Base-by-base conservation (phyloP, 352 stramenopile genomes). In the Globisporangium echinulatum region DNA sequence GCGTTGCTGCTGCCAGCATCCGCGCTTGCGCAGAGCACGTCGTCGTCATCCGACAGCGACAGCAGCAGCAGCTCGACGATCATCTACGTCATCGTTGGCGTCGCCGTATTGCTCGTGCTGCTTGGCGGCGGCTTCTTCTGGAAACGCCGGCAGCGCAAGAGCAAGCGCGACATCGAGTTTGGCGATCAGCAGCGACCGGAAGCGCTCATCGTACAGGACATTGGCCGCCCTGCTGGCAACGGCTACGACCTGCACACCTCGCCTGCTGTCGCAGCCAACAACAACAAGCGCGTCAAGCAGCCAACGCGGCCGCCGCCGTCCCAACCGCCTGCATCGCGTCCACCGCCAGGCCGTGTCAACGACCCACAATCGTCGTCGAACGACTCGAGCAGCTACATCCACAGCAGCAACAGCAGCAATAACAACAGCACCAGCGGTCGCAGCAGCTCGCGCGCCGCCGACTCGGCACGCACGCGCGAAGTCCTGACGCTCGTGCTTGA, bases 401-500 rank as follows among this genome's bases (percentile, higher is more conserved):
- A 40, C 48, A 61, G 53, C 15, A 53, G 61, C 39, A 51, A 43
- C 17, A 66, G 60, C 40, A 58, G 53, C 36, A 53, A 66, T 39
- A 51, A 43, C 17, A 66, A 54, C 40, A 58, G 53, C 36, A 61
- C 46, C 6, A 0, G 38, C 9, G 55, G 43, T 19, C 52, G 40
- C 60, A 57, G 49, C 48, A 60, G 53, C 54, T 44, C 47, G 33
- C 53, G 53, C 40, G 49, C 57, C 42, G 55, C 61, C 44, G 70
- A 72, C 58, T 77, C 65, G 9, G 63, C 74, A 46, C 70, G 56
- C 46, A 83, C 76, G 7, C 64, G 64, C 5, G 74, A 86, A 52
- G 76, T 78, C 11, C 75, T 78, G 11, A 71, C 62, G 39, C 75
- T 72, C 13, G 80, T 90, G 50, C 62, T 92, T n/a, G 69, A 84